phyloP scores from a whole-genome alignment of 129 eudicot species.

The Flaveria sonorensis region DNA sequence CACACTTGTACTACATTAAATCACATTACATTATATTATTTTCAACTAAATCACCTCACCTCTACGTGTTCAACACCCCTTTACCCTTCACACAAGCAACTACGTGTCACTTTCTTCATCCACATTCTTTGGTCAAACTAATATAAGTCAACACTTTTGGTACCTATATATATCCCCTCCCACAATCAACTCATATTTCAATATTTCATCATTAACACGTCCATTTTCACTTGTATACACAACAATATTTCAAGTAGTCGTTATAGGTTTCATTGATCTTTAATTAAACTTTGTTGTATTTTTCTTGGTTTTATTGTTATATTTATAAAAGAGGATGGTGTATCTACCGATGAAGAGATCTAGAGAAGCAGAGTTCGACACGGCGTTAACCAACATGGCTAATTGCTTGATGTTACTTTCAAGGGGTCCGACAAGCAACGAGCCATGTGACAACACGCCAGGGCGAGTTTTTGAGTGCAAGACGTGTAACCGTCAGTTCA shows the following conservation, averaged over 20 bases:
- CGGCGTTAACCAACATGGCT: constrained; percentile 61
- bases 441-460: constrained; percentile 17
- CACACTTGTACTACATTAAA: neutral
- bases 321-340: constrained; percentile 21
- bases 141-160: constrained; percentile 36
- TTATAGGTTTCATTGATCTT: neutral
- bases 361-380: constrained; percentile 46
- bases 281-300: neutral
- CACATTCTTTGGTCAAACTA: constrained; percentile 45
- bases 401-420: constrained; percentile 68
- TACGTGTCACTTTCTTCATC: constrained; percentile 40
- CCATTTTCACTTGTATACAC: constrained; percentile 13
- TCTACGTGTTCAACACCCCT: constrained; percentile 24
- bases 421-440: constrained; percentile 17
- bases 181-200: constrained; percentile 13
- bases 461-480: constrained; percentile 77
- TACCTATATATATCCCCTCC: constrained; percentile 33
- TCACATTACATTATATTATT: neutral
- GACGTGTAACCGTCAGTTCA: constrained; percentile 75
- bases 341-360: constrained; percentile 53
- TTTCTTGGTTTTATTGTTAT: neutral
- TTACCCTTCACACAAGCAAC: constrained; percentile 39
- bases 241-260: neutral
- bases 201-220: constrained; percentile 12
- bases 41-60: constrained; percentile 21